phyloP scores from a whole-genome alignment of 73 alveolate species.

The Tetrahymena malaccensis region DNA sequence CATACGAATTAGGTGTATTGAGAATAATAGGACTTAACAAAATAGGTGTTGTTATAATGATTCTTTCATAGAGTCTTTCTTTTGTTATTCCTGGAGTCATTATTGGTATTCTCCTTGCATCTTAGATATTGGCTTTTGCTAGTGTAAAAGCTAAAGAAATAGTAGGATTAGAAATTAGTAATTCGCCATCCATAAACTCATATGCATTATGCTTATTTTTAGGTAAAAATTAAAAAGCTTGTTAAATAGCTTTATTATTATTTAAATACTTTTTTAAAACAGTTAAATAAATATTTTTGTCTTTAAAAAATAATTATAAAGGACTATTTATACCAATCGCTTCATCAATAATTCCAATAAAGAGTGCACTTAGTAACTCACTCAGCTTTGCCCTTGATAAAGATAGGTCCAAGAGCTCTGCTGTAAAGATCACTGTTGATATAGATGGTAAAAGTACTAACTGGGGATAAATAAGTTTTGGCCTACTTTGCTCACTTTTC shows the following conservation, averaged over 20 bases:
- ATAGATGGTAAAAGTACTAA: background rate
- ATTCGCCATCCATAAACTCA: conserved; percentile 53
- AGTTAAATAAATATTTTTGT: too few relatives aligned
- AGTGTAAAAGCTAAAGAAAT: conserved; percentile 25
- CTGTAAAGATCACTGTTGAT: conserved; percentile 38
- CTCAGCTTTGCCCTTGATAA: conserved; percentile 64
- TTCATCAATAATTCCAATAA: conserved; percentile 64
- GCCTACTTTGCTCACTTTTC: conserved; percentile 77
- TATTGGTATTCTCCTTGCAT: conserved; percentile 48
- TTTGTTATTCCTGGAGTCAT: conserved; percentile 76
- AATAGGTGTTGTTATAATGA: conserved; percentile 55
- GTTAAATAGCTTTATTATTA: too few relatives aligned
- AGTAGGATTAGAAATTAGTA: conserved; percentile 47
- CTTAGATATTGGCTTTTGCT: conserved; percentile 18
- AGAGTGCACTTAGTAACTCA: conserved; percentile 43
- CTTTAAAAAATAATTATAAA: too few relatives aligned
- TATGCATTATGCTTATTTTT: conserved; percentile 31
- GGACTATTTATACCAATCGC: conserved; percentile 63
- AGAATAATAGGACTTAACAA: conserved; percentile 73
- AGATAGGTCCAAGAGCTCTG: conserved; percentile 52
- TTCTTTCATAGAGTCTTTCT: conserved; percentile 55
- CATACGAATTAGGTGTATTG: conserved; percentile 76
- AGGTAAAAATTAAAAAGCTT: background rate
- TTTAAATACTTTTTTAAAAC: too few relatives aligned
- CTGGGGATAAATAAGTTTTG: conserved; percentile 50